phyloP scores from a whole-genome alignment of 495 filamentous ascomycete genomes.

The Friedmanniomyces endolithicus region DNA sequence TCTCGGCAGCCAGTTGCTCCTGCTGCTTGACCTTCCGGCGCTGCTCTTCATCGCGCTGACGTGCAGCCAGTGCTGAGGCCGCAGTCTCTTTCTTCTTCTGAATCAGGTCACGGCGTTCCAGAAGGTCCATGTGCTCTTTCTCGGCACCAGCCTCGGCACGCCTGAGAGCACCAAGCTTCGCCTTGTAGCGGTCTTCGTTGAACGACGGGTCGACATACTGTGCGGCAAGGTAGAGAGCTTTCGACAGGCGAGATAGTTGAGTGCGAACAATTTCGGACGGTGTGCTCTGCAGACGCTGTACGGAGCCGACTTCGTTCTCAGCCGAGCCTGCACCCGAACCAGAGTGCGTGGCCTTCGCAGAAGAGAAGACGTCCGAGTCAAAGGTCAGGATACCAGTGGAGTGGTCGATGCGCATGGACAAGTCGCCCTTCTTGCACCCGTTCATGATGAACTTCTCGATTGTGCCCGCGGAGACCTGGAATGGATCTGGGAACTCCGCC shows the following conservation, averaged over 20 bases:
- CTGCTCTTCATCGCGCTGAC: constrained; percentile 84
- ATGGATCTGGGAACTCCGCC: constrained; percentile 91
- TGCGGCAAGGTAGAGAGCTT: constrained; percentile 81
- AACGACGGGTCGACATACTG: constrained; percentile 87
- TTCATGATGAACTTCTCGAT: constrained; percentile 99
- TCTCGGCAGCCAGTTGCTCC: constrained; percentile 76
- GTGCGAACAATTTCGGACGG: constrained; percentile 95
- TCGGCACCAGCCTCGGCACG: constrained; percentile 77
- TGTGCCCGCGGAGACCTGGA: constrained; percentile 78
- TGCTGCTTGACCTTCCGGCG: constrained; percentile 72
- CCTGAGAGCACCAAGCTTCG: constrained; percentile 65
- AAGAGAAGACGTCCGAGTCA: constrained; percentile 95
- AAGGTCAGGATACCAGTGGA: constrained; percentile 89
- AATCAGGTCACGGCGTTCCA: constrained; percentile 80
- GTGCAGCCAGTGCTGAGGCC: constrained; percentile 66
- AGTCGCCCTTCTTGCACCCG: constrained; percentile 97
- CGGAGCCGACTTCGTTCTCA: constrained; percentile 69
- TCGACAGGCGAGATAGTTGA: constrained; percentile 81
- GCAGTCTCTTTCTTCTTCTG: constrained; percentile 93
- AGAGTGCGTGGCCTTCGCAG: constrained; percentile 79
- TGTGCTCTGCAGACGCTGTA: constrained; percentile 92
- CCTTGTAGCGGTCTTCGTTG: constrained; percentile 62
- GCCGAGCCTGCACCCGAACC: constrained; percentile 79
- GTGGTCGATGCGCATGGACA: constrained; percentile 92
- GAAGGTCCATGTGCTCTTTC: constrained; percentile 77